Evolutionary conservation across 768 basidiomycete genomes (phyloP), one percentile per base, ranked within the genome.

Genomic region (Lactarius indigo): DNA sequence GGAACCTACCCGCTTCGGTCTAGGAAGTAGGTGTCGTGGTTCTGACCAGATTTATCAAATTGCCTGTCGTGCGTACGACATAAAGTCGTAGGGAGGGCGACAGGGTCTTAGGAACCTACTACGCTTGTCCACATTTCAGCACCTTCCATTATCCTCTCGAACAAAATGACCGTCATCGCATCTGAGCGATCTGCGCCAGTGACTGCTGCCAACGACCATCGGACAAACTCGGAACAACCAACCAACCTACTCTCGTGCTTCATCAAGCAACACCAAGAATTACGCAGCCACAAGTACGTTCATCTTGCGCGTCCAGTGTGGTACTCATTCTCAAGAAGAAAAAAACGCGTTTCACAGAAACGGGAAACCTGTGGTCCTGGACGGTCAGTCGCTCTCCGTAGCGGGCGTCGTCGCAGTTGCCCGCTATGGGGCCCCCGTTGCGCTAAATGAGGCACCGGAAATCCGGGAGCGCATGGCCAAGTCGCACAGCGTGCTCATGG

Each of bases 331-430:
- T 2, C 50, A 26, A 52, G 23, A 10, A 35, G 7, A 35, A 35
- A 35, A 26, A 57, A 30, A 30, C 33, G 35, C 28, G 39, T 12
- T 39, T 57, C 23, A 1, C 61, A 92, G 91, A 74, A 77, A 80
- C 35, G 91, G 92, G 18, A 81, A 81, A 50, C 76, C 85, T 4
- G 81, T 94, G 60, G 73, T 82, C n/a, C 79, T 94, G 58, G 86
- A 89, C 61, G 93, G 93, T 10, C 81, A 88, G 65, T 82, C 78
- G 15, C 82, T 95, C 35, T 85, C 91, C 0, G 86, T 94, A 62
- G 83, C 90, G 3, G 90, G 89, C 61, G 86, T 95, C 12, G 82
- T 87, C n/a, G 91, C 90, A 9, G 82, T 87, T 2, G 86, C 93
- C 0, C 84, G 92, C 60, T 87, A 88, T 72, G 76, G 79, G 13